These are phyloP conservation scores for Themeda triandra DNA, from an alignment of 176 grass and related monocot genomes.

Conservation along the genomic window DNA sequence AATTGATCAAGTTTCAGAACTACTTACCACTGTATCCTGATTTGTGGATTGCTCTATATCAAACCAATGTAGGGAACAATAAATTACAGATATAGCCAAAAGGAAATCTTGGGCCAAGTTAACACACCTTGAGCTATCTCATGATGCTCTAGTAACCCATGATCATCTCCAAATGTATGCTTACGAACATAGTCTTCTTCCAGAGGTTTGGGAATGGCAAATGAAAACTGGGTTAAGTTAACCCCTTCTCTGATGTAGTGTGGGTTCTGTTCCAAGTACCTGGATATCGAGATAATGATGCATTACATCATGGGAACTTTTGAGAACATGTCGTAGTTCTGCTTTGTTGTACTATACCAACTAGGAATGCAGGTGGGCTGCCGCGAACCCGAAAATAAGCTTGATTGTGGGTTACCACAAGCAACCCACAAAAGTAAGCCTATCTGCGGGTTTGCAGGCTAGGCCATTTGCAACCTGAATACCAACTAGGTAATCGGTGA, in stretches of 20 bases:
- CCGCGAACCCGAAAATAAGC: background rate
- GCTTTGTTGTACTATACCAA: background rate
- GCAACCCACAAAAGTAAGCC: background rate
- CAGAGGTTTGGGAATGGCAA: slow-evolving; percentile 46
- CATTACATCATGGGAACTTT: background rate
- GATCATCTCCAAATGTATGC: slow-evolving; percentile 26
- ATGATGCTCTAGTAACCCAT: slow-evolving; percentile 21
- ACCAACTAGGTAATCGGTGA: background rate
- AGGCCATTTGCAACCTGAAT: background rate
- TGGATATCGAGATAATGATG: slow-evolving; percentile 28
- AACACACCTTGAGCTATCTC: slow-evolving; percentile 41
- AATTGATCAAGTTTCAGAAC: background rate
- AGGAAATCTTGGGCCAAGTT: slow-evolving; percentile 4
- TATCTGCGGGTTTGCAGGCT: background rate
- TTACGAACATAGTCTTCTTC: slow-evolving; percentile 40
- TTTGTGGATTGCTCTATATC: background rate
- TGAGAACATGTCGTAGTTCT: background rate
- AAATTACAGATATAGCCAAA: background rate
- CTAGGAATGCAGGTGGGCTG: too few relatives aligned
- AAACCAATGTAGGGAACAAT: background rate
- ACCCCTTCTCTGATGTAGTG: slow-evolving; percentile 43
- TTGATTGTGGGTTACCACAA: background rate
- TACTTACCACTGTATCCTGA: background rate
- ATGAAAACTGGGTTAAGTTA: slow-evolving; percentile 57
- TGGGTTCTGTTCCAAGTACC: slow-evolving; percentile 61